Percentiles rank a stretch among this genome's conserved stretches.
Conservation (phyloP, 139 green algal genomes). For the Ostreobium quekettii region DNA sequence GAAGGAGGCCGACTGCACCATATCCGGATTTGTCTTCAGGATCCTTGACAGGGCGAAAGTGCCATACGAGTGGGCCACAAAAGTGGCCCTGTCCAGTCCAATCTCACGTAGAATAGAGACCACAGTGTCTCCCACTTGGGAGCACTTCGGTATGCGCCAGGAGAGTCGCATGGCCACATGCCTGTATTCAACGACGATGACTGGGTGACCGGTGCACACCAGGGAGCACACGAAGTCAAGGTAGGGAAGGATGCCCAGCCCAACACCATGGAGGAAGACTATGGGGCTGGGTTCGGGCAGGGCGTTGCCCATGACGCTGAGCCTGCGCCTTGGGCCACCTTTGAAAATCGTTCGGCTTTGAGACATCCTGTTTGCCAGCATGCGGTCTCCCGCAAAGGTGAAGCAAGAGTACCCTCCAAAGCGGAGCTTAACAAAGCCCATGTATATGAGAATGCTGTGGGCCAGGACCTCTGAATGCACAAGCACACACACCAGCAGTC, state of each 20-base stretch:
- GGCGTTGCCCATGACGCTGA: slow-evolving; percentile 4
- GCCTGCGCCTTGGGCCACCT: background rate
- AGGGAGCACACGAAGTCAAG: slow-evolving; percentile 29
- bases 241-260: slow-evolving; percentile 40
- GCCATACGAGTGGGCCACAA: slow-evolving; percentile 41
- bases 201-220: slow-evolving; percentile 21
- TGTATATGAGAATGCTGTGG: background rate
- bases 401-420: background rate
- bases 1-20: slow-evolving; percentile 36
- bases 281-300: slow-evolving; percentile 22
- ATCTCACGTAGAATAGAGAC: slow-evolving; percentile 20
- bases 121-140: slow-evolving; percentile 1
- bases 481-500: too few species aligned
- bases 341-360: too few species aligned
- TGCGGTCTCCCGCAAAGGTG: background rate
- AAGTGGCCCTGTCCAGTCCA: background rate
- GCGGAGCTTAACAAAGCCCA: background rate
- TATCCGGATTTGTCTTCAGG: slow-evolving; percentile 18
- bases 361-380: background rate
- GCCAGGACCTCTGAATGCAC: background rate
- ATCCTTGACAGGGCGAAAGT: slow-evolving; percentile 42
- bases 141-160: background rate
- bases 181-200: slow-evolving; percentile 31
- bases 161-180: slow-evolving; percentile 37
- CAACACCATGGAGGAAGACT: slow-evolving; percentile 42